Percentiles rank a stretch among this genome's conserved stretches.
Evolutionary conservation across 257 asterid species (phyloP).

Genomic region (Henckelia pumila): DNA sequence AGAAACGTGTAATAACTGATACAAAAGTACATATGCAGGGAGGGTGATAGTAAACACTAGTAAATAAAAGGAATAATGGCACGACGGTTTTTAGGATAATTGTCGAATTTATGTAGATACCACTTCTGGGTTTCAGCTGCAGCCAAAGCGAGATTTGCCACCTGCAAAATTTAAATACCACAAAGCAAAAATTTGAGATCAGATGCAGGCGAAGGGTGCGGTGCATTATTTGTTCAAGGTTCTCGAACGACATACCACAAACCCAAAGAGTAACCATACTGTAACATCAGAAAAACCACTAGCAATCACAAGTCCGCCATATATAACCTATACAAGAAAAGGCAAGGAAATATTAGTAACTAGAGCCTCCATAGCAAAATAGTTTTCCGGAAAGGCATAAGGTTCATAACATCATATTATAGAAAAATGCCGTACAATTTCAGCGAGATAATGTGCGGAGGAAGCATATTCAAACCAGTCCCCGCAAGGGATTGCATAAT

Average conservation of each 20-base stretch:
- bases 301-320: constrained; percentile 72
- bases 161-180: constrained; percentile 42
- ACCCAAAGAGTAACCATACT: constrained; percentile 66
- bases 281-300: constrained; percentile 72
- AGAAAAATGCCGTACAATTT: constrained; percentile 51
- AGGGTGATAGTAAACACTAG: constrained; percentile 18
- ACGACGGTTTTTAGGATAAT: constrained; percentile 64
- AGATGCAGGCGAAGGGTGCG: background rate
- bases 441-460: constrained; percentile 91
- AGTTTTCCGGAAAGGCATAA: constrained; percentile 4
- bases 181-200: constrained; percentile 3
- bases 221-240: constrained; percentile 10
- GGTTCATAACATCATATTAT: background rate
- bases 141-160: constrained; percentile 68
- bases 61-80: constrained; percentile 63
- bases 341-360: background rate
- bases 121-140: constrained; percentile 85
- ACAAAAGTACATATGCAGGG: background rate
- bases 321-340: constrained; percentile 58
- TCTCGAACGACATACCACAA: constrained; percentile 50
- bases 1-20: background rate
- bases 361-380: constrained; percentile 5
- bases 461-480: constrained; percentile 95
- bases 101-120: constrained; percentile 73
- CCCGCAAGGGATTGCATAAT: constrained; percentile 66